Conservation (phyloP, 306 rosid genomes). For the Nissolia schottii region DNA sequence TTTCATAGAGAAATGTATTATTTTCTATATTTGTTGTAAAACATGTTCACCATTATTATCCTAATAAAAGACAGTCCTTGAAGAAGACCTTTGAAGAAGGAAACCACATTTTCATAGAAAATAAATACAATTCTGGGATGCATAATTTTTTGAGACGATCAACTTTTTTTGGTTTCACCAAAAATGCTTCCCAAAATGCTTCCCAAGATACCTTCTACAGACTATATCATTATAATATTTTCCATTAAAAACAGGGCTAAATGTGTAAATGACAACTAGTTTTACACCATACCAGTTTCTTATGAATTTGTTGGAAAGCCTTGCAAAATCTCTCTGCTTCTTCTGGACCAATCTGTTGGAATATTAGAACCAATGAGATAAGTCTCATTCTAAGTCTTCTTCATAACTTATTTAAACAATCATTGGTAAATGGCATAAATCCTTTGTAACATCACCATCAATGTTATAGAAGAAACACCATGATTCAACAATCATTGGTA, state of each 20-base stretch:
- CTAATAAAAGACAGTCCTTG: not conserved
- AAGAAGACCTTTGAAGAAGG: not conserved
- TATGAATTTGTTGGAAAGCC: slow-evolving; percentile 61
- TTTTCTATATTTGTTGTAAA: not conserved
- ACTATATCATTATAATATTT: not conserved
- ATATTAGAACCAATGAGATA: slow-evolving; percentile 20
- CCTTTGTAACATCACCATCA: not conserved
- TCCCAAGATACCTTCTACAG: not conserved
- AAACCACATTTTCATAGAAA: not conserved
- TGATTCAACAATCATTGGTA: not conserved
- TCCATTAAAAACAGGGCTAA: not conserved
- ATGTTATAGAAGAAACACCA: not conserved
- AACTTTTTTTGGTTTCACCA: not conserved
- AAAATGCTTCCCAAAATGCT: slow-evolving; percentile 1
- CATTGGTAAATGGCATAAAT: slow-evolving; percentile 14
- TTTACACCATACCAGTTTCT: slow-evolving; percentile 58
- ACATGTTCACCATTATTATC: not conserved
- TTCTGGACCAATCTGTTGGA: slow-evolving; percentile 54
- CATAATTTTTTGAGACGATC: not conserved
- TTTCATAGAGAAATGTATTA: not conserved
- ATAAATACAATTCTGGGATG: not conserved
- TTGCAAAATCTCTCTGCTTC: slow-evolving; percentile 76
- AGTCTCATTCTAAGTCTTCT: slow-evolving; percentile 2
- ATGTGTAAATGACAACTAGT: not conserved
- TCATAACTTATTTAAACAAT: not conserved